Evolutionary conservation across 2,329 filamentous ascomycete genomes (phyloP).

Genomic region (Niveomyces coronatus): DNA sequence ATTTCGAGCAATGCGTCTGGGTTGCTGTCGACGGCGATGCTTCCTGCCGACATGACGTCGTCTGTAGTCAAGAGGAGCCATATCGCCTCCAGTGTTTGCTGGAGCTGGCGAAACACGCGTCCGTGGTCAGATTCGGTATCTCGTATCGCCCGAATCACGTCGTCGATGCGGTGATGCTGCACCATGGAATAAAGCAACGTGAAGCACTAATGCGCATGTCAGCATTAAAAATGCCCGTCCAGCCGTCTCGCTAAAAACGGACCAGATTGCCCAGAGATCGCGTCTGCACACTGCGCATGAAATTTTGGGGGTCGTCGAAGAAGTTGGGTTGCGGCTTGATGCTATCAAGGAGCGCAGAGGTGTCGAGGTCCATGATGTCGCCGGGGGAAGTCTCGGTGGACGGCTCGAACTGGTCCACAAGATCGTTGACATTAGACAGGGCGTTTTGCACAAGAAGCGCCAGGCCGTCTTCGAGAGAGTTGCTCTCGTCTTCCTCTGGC

Average conservation of each 20-base stretch:
- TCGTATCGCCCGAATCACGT: slow-evolving; percentile 23
- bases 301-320: slow-evolving; percentile 26
- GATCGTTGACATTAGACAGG: slow-evolving; percentile 28
- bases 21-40: slow-evolving; percentile 25
- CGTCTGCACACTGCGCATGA: slow-evolving; percentile 26
- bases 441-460: slow-evolving; percentile 31
- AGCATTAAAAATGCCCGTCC: slow-evolving; percentile 1
- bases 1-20: slow-evolving; percentile 30
- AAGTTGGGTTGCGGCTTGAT: slow-evolving; percentile 22
- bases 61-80: slow-evolving; percentile 24
- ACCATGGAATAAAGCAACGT: slow-evolving; percentile 16
- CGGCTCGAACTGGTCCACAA: slow-evolving; percentile 24
- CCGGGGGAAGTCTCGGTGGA: slow-evolving; percentile 17
- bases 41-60: slow-evolving; percentile 22
- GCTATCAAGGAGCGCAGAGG: slow-evolving; percentile 18
- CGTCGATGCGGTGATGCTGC: slow-evolving; percentile 27
- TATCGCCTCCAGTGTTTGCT: slow-evolving; percentile 23
- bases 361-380: slow-evolving; percentile 24
- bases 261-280: slow-evolving; percentile 32
- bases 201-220: slow-evolving; percentile 1
- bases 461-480: slow-evolving; percentile 25
- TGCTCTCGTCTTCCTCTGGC: slow-evolving; percentile 3
- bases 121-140: slow-evolving; percentile 24
- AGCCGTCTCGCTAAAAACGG: slow-evolving; percentile 13
- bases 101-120: slow-evolving; percentile 22